These are phyloP conservation scores for Mortierella sp. DNA, from an alignment of 371 early-diverging fungal species.

Conservation along the genomic window DNA sequence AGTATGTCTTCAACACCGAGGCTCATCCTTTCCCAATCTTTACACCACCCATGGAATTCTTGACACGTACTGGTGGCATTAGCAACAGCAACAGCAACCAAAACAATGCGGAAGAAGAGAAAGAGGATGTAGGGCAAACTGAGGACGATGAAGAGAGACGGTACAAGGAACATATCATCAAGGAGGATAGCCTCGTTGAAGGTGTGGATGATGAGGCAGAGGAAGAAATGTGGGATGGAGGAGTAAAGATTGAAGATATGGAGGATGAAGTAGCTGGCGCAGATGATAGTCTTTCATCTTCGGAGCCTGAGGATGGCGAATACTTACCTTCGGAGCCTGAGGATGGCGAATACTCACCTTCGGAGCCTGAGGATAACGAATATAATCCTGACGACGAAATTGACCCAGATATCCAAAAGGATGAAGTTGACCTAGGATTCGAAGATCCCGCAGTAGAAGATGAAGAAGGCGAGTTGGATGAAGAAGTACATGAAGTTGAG, in stretches of 20 bases:
- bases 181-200: slow-evolving; percentile 13
- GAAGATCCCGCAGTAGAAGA: slow-evolving; percentile 33
- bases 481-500: slow-evolving; percentile 33
- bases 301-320: neutral
- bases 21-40: slow-evolving; percentile 88
- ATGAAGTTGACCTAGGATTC: slow-evolving; percentile 34
- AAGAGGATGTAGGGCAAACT: neutral
- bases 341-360: neutral
- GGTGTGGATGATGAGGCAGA: slow-evolving; percentile 12
- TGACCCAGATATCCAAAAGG: slow-evolving; percentile 5
- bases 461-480: slow-evolving; percentile 16
- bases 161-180: slow-evolving; percentile 10
- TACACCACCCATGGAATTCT: slow-evolving; percentile 41
- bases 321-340: neutral
- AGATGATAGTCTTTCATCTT: slow-evolving; percentile 8
- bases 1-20: slow-evolving; percentile 92
- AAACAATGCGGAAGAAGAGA: too few relatives aligned
- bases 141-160: slow-evolving; percentile 6
- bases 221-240: slow-evolving; percentile 17
- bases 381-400: neutral
- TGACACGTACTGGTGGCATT: slow-evolving; percentile 20
- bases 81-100: neutral
- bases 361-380: neutral
- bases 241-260: slow-evolving; percentile 5
- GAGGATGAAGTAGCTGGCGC: slow-evolving; percentile 25